A percentile compares a stretch with the other conserved stretches of the same genome.
Conservation (phyloP, 2,329 filamentous ascomycete species). For the Scedosporium boydii region DNA sequence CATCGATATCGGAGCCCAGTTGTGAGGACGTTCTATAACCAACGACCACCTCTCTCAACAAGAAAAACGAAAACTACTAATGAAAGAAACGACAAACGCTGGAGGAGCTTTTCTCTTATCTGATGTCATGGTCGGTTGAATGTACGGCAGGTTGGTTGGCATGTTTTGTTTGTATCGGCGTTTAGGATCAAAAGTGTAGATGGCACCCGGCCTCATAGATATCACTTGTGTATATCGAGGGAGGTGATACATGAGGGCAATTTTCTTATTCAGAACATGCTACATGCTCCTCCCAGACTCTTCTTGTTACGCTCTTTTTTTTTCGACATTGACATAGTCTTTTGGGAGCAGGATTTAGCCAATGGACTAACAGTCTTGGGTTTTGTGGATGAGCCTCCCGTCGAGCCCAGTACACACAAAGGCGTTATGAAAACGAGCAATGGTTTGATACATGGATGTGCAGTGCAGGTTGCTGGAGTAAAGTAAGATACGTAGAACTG, state of each 20-base stretch:
- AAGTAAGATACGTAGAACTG: slow-evolving; percentile 6
- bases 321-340: neutral
- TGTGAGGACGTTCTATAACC: neutral
- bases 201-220: neutral
- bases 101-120: neutral
- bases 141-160: neutral
- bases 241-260: neutral
- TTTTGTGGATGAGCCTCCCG: neutral
- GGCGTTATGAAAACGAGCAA: no score
- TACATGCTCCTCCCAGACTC: neutral
- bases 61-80: neutral
- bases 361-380: neutral
- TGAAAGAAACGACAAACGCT: neutral
- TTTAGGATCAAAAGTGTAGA: slow-evolving; percentile 1
- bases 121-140: neutral
- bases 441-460: no score
- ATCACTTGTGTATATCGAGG: neutral
- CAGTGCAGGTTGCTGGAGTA: neutral
- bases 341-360: neutral
- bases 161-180: neutral
- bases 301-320: no score
- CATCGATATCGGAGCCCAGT: slow-evolving; percentile 18
- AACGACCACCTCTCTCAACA: neutral
- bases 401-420: no score
- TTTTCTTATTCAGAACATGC: neutral